phyloP scores from a whole-genome alignment of 2,329 filamentous ascomycete genomes.

The Aspergillus tubingensis region DNA sequence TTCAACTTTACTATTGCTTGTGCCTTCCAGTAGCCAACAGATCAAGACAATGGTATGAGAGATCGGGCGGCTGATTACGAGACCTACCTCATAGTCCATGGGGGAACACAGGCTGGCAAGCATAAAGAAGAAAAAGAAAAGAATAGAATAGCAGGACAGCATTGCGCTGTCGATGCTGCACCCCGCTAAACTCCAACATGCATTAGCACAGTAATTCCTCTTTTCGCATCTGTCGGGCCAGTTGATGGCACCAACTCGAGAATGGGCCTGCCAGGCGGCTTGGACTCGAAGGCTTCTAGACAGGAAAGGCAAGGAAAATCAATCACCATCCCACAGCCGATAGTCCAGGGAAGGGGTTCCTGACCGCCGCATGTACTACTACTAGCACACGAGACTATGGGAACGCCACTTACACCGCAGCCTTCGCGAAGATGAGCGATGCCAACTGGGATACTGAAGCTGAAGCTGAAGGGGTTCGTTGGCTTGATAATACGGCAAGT shows the following conservation, averaged over 20 bases:
- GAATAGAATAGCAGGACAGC: background rate
- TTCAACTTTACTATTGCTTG: too few relatives aligned
- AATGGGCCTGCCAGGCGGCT: background rate
- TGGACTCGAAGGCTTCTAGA: background rate
- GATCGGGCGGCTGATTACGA: too few relatives aligned
- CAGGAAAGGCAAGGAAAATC: background rate
- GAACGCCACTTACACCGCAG: constrained; percentile 19
- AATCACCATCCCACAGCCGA: background rate
- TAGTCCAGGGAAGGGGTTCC: background rate
- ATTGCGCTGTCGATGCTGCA: constrained; percentile 3
- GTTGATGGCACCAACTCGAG: background rate
- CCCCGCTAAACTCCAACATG: constrained; percentile 8
- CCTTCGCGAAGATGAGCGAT: constrained; percentile 6
- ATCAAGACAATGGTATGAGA: too few relatives aligned
- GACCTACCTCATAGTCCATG: background rate
- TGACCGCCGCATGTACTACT: constrained; percentile 11
- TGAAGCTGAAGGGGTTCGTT: background rate
- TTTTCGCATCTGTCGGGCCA: constrained; percentile 1
- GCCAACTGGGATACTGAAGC: background rate
- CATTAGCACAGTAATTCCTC: constrained; percentile 4
- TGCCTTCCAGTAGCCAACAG: too few relatives aligned
- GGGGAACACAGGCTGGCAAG: background rate
- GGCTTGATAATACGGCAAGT: background rate
- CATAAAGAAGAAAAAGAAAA: background rate
- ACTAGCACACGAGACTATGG: constrained; percentile 12